Conservation (phyloP, 768 basidiomycete genomes). For the Tephrocybe rancida region DNA sequence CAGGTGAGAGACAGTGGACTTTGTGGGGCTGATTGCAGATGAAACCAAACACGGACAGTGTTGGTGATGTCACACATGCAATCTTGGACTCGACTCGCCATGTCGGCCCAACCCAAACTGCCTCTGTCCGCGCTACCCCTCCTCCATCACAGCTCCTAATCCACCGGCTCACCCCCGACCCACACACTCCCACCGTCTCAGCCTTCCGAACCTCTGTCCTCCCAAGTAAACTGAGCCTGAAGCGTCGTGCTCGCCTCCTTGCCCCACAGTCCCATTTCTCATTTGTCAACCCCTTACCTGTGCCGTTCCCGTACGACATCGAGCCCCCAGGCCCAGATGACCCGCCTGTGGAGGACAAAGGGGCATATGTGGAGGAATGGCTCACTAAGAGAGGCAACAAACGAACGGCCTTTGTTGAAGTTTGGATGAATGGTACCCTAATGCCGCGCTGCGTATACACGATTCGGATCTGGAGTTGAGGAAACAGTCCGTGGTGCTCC, state of each 20-base stretch:
- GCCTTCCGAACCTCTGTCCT: slow-evolving; percentile 55
- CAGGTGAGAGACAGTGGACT: too few species aligned
- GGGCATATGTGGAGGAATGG: slow-evolving; percentile 76
- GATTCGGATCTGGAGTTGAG: slow-evolving; percentile 40
- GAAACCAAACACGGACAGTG: too few species aligned
- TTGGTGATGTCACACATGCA: too few species aligned
- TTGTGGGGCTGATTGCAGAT: too few species aligned
- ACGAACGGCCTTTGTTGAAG: slow-evolving; percentile 28
- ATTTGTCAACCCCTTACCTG: slow-evolving; percentile 81
- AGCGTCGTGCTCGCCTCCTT: slow-evolving; percentile 69
- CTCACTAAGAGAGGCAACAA: slow-evolving; percentile 64
- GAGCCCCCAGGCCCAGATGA: slow-evolving; percentile 49
- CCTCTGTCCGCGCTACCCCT: slow-evolving; percentile 58
- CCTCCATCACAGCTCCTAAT: slow-evolving; percentile 41
- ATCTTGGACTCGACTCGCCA: too few species aligned
- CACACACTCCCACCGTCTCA: slow-evolving; percentile 50
- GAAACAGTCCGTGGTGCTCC: slow-evolving; percentile 57
- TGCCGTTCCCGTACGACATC: slow-evolving; percentile 83
- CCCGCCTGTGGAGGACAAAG: slow-evolving; percentile 52
- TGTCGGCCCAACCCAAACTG: too few species aligned
- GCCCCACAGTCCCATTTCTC: slow-evolving; percentile 67
- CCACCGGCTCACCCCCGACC: slow-evolving; percentile 59
- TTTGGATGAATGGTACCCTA: slow-evolving; percentile 8
- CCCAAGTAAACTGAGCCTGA: slow-evolving; percentile 57
- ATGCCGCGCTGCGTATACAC: slow-evolving; percentile 41